Evolutionary conservation across 768 basidiomycete species (phyloP).

Genomic region (Phanerochaete carnosa): DNA sequence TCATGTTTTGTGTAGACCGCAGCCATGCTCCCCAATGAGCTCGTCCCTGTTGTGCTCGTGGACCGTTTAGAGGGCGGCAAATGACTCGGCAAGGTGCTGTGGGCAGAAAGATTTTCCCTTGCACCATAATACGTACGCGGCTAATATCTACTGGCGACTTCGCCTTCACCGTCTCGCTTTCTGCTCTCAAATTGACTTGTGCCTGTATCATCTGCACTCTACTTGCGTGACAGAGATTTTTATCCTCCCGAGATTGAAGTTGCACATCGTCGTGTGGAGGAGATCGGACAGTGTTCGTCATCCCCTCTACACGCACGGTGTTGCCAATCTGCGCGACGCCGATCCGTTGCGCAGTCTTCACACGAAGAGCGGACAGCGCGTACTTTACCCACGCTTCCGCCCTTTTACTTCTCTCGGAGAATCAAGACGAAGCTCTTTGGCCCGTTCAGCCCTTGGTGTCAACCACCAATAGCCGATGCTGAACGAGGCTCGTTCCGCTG

Average conservation of each 20-base stretch:
- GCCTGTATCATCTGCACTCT: too few species aligned
- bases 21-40: not conserved
- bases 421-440: slow-evolving; percentile 18
- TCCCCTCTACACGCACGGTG: too few species aligned
- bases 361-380: slow-evolving; percentile 5
- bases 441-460: slow-evolving; percentile 7
- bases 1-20: not conserved
- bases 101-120: too few species aligned
- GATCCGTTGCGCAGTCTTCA: not conserved
- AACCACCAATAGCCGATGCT: not conserved
- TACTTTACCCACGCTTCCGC: slow-evolving; percentile 7
- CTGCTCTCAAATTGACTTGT: too few species aligned
- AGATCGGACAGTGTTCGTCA: too few species aligned
- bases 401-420: slow-evolving; percentile 5
- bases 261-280: too few species aligned
- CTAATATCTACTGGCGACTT: too few species aligned
- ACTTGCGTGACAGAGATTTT: too few species aligned
- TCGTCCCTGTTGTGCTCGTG: not conserved
- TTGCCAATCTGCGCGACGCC: too few species aligned
- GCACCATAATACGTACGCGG: too few species aligned
- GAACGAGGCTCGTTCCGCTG: slow-evolving; percentile 22
- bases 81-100: not conserved
- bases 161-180: too few species aligned
- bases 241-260: too few species aligned
- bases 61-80: not conserved